Evolutionary conservation across 1,139 yeast species (phyloP).

Genomic region (Zygoascus sp.): DNA sequence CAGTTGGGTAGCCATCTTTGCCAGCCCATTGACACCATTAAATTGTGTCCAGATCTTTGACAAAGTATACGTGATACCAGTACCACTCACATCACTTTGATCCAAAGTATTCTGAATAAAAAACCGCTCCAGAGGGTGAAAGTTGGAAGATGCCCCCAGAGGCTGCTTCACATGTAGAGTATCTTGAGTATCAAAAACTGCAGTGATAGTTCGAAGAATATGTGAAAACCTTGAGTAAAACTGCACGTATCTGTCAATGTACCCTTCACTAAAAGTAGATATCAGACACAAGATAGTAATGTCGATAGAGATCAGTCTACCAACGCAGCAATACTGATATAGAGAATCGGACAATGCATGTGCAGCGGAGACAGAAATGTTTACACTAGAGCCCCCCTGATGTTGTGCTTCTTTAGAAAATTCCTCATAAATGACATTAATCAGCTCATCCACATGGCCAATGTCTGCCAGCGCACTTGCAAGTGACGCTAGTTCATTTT

Average conservation of each 20-base stretch:
- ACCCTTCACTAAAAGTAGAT: constrained; percentile 21
- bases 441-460: constrained; percentile 19
- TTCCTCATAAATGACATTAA: constrained; percentile 11
- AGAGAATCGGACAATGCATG: constrained; percentile 19
- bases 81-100: background rate
- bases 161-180: constrained; percentile 12
- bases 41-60: constrained; percentile 14
- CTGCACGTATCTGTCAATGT: constrained; percentile 21
- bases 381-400: background rate
- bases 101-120: background rate
- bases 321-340: constrained; percentile 19
- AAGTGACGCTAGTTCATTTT: constrained; percentile 19
- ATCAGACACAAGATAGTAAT: constrained; percentile 22
- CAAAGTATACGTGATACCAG: background rate
- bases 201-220: constrained; percentile 19
- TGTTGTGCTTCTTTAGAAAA: background rate
- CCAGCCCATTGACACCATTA: constrained; percentile 12
- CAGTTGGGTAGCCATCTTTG: constrained; percentile 14
- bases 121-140: background rate
- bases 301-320: constrained; percentile 21
- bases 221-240: constrained; percentile 19
- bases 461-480: constrained; percentile 23
- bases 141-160: background rate
- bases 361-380: constrained; percentile 21
- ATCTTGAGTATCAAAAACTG: constrained; percentile 12